These are phyloP conservation scores for Schwanniomyces polymorphus DNA, from an alignment of 805 yeast species.

Conservation along the genomic window DNA sequence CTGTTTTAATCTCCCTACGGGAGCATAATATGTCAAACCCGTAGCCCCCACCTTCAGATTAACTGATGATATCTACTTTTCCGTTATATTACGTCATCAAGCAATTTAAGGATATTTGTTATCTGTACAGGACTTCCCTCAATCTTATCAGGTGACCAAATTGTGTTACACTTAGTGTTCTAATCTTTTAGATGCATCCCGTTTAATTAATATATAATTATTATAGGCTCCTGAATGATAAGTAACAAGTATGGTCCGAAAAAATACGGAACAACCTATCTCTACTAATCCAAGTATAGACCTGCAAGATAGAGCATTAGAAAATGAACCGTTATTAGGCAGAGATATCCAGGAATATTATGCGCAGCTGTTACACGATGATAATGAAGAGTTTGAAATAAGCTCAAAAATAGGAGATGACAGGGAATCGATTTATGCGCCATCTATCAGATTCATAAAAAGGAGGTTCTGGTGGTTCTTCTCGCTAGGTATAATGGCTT, in stretches of 20 bases:
- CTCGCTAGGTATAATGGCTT: conserved; percentile 49
- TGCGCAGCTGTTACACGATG: background rate
- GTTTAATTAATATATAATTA: background rate
- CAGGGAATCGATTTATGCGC: conserved; percentile 3
- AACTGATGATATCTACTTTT: background rate
- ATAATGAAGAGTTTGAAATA: background rate
- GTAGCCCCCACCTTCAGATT: no score
- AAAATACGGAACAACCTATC: background rate
- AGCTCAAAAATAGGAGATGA: conserved; percentile 3
- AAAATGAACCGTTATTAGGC: conserved; percentile 4
- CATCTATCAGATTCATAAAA: conserved; percentile 16
- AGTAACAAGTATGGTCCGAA: background rate
- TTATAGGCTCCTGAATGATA: background rate
- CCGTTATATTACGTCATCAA: background rate
- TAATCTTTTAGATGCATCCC: background rate
- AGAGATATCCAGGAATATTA: background rate
- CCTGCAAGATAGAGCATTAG: background rate
- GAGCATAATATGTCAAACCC: no score
- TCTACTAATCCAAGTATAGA: background rate
- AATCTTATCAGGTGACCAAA: background rate
- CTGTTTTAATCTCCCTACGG: no score
- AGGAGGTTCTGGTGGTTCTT: conserved; percentile 48
- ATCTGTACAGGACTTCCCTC: background rate
- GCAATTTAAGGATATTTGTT: background rate
- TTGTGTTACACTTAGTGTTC: background rate